Evolutionary conservation across 1,284 basidiomycete genomes (phyloP).

Genomic region (Ganoderma lingzhi): DNA sequence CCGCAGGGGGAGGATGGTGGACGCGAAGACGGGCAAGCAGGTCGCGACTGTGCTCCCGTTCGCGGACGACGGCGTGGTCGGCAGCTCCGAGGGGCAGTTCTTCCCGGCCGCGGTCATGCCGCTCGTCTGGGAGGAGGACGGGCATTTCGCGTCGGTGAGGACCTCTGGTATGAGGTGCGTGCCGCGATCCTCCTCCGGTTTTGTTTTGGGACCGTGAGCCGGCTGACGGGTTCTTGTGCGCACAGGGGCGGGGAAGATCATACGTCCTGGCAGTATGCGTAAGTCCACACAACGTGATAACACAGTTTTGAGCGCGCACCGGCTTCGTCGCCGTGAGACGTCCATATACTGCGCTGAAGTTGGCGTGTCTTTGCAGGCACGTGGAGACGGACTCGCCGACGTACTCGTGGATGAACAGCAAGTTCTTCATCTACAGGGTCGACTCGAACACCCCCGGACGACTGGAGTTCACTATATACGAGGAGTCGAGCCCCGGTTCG

Average conservation of each 20-base stretch:
- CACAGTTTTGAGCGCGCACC: neutral
- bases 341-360: neutral
- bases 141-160: slow-evolving; percentile 3
- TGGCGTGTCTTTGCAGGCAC: neutral
- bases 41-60: slow-evolving; percentile 8
- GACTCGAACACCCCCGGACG: neutral
- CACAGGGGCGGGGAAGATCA: neutral
- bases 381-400: slow-evolving; percentile 9
- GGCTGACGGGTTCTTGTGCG: neutral
- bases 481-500: neutral
- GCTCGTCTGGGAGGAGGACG: slow-evolving; percentile 10
- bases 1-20: slow-evolving; percentile 6
- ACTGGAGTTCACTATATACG: neutral
- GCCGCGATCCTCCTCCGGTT: too few relatives aligned
- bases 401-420: slow-evolving; percentile 8
- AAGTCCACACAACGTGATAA: neutral
- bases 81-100: neutral
- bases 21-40: slow-evolving; percentile 3
- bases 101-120: slow-evolving; percentile 7
- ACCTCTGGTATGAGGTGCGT: slow-evolving; percentile 8
- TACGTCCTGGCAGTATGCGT: neutral
- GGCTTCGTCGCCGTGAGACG: neutral
- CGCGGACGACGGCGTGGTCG: neutral
- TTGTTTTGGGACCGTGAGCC: too few relatives aligned
- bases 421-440: neutral